Evolutionary conservation across 2,329 filamentous ascomycete species (phyloP).

Genomic region (Microsporum audouinii): DNA sequence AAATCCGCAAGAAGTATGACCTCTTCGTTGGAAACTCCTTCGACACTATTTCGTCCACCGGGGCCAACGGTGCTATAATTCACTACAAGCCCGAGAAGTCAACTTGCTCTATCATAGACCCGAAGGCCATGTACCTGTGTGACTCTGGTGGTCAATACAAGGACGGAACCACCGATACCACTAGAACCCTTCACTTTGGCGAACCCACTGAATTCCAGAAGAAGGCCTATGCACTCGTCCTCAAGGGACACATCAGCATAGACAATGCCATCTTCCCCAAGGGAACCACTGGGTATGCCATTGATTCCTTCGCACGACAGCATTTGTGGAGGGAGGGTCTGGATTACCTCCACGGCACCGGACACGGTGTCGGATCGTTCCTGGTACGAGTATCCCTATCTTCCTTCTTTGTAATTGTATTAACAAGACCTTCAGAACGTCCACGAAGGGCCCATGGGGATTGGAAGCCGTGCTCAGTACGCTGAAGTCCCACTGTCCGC

Average conservation of each 20-base stretch:
- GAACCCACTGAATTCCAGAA: conserved; percentile 71
- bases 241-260: conserved; percentile 87
- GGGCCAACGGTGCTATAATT: conserved; percentile 84
- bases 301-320: conserved; percentile 80
- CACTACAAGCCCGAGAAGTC: conserved; percentile 86
- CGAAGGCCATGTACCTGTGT: conserved; percentile 78
- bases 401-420: not conserved
- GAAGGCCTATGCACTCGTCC: conserved; percentile 81
- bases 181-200: conserved; percentile 84
- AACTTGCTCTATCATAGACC: conserved; percentile 72
- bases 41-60: conserved; percentile 89
- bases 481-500: conserved; percentile 77
- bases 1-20: conserved; percentile 46
- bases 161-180: conserved; percentile 93
- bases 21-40: conserved; percentile 87
- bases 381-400: conserved; percentile 35
- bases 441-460: conserved; percentile 92
- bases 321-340: conserved; percentile 86
- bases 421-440: conserved; percentile 51
- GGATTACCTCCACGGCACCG: conserved; percentile 92
- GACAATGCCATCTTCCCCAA: conserved; percentile 85
- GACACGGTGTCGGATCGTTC: conserved; percentile 89
- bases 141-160: conserved; percentile 95
- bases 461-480: conserved; percentile 83
- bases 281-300: conserved; percentile 82